A percentile compares a stretch with the other conserved stretches of the same genome.
phyloP scores from a whole-genome alignment of 768 basidiomycete species.

The Cystobasidium onofrii region DNA sequence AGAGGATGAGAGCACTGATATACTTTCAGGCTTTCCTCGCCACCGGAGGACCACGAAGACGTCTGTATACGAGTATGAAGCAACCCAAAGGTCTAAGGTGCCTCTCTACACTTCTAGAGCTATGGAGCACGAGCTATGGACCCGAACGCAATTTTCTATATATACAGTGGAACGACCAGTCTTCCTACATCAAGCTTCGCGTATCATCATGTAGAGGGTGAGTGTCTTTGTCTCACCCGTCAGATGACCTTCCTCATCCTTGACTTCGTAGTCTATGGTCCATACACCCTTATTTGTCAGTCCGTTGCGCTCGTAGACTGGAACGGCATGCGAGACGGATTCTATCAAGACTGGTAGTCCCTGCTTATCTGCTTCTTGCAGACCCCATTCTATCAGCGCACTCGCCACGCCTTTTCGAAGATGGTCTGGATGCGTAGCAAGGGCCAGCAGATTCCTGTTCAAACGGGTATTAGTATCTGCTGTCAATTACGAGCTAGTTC shows the following conservation, averaged over 20 bases:
- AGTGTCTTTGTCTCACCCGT: background rate
- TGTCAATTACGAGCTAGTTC: background rate
- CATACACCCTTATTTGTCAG: background rate
- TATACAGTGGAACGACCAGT: too few relatives aligned
- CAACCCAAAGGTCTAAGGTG: too few relatives aligned
- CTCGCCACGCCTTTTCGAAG: background rate
- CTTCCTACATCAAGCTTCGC: background rate
- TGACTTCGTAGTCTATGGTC: background rate
- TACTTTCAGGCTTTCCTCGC: too few relatives aligned
- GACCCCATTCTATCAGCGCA: background rate
- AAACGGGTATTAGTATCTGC: background rate
- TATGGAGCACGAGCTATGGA: too few relatives aligned
- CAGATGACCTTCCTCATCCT: background rate
- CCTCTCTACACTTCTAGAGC: too few relatives aligned
- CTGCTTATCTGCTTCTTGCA: background rate
- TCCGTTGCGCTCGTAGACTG: background rate
- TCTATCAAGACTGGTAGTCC: background rate
- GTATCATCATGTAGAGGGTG: background rate
- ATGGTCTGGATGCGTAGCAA: conserved; percentile 7
- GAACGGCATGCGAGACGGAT: background rate
- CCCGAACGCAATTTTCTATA: too few relatives aligned
- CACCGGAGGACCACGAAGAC: too few relatives aligned
- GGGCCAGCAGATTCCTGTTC: background rate
- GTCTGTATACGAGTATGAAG: too few relatives aligned
- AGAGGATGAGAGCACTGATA: too few relatives aligned